Base-by-base conservation (phyloP, 2,329 filamentous ascomycete species). In the Verticillium nonalfalfae region DNA sequence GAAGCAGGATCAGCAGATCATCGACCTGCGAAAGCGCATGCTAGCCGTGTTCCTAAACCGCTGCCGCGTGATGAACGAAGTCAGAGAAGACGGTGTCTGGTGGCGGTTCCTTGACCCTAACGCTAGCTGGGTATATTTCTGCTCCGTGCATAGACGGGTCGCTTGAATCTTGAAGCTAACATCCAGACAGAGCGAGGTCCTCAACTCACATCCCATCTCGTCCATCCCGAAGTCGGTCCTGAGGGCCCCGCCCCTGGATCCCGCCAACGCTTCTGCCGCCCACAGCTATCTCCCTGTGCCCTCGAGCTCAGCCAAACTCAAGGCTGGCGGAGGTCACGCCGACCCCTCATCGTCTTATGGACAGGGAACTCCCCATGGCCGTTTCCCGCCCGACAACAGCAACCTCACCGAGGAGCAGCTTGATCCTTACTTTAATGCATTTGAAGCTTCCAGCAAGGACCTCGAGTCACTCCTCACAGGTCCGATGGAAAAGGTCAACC, bases 91-190 rank as follows among this genome's bases (percentile, higher is more conserved):
- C 71, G 94, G 94, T 2, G 93, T 99, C 33, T 97, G 93, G 87
- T 97, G 94, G 93, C 89, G 93, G 67, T 99, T 99, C 72, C 82
- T 99, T 38, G 95, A 99, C 73, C 95, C 96, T 11, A 98, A 99
- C 73, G 93, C 94, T 31, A 98, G 95, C 85, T 99, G 95, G 95
- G 93, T 97, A 85, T 39, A 77, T 66, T 14, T 9, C 38, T 9
- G 36, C 7, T 9, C 3, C 45, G 26, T 52, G 45, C 18, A 13
- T 21, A 18, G 10, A 10, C 10, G 18, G 45, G 11, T 4, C 7
- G 11, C 9, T 10, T 13, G n/a, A 26, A 5, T 13, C 45, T 26
- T 2, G n/a, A 52, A 21, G 26, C 71, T 77, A 64, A 78, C 64
- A 58, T 40, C 58, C 26, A 11, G 45, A 33, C 59, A 97, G 93